Evolutionary conservation across 192 early-diverging fungal genomes (phyloP), one percentile per base, ranked within the genome.

Genomic region (Coemansia sp.): DNA sequence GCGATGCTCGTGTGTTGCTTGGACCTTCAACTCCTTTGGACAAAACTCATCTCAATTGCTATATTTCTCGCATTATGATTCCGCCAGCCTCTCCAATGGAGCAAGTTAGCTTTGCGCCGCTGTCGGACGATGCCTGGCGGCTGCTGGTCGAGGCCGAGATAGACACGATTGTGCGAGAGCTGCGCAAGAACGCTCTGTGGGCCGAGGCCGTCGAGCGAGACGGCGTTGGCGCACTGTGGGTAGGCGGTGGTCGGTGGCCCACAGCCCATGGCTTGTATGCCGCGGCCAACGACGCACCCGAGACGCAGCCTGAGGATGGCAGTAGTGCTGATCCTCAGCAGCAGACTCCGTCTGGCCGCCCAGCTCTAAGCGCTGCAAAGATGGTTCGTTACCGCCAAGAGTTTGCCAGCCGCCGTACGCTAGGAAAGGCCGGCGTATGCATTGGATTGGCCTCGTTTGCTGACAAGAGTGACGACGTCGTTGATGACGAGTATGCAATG

Each of bases 121-220:
- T 71, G 37, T 68, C 66, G 9, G 63, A 65, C 16, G 80, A 82
- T 44, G 65, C 72, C 34, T 83, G 81, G 81, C 73, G 81, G 27
- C 65, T 83, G 47, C 45, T 79, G 30, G 68, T 83, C 2, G 81
- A 83, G 56, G 69, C 75, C 12, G 81, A 83, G 55, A 75, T 83
- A 20, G 81, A 83, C 59, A 75, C 73, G 5, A 68, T 75, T 37
- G 81, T 83, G 47, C 76, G 81, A 15, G 81, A 83, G 70, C 77
- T 83, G 59, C 77, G 77, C 62, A 83, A 83, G 61, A 79, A 79
- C 35, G 62, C 77, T 20, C 56, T 75, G 30, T 83, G 76, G 81
- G 72, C 73, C 10, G 81, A 79, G 11, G 73, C 68, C 2, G 81
- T 67, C 12, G 76, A 83, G 58, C 65, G 67, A 6, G 73, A 75